A percentile compares a stretch with the other conserved stretches of the same genome.
Conservation (phyloP, 495 filamentous ascomycete species). For the Pyrenopolyporus hunteri region DNA sequence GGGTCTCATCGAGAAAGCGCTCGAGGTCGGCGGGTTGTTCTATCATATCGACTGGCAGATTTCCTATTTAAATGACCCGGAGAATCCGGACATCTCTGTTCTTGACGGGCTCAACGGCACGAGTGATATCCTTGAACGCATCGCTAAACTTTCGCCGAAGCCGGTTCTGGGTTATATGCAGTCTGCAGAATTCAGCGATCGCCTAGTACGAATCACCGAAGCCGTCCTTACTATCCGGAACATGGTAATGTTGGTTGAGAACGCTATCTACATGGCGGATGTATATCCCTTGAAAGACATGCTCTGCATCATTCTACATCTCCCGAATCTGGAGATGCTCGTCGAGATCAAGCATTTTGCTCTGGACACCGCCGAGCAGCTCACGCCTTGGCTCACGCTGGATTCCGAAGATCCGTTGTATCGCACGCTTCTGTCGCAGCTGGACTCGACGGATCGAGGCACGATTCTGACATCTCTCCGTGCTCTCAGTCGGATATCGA, state of each 20-base stretch:
- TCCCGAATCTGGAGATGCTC: slow-evolving; percentile 74
- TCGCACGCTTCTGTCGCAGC: slow-evolving; percentile 70
- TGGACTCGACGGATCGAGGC: slow-evolving; percentile 79
- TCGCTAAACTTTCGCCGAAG: slow-evolving; percentile 58
- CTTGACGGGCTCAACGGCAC: slow-evolving; percentile 83
- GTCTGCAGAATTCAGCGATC: slow-evolving; percentile 71
- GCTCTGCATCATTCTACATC: slow-evolving; percentile 76
- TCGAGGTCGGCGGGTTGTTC: slow-evolving; percentile 75
- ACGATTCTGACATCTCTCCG: slow-evolving; percentile 83
- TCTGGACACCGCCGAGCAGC: slow-evolving; percentile 89
- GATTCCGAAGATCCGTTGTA: slow-evolving; percentile 77
- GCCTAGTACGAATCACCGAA: slow-evolving; percentile 78
- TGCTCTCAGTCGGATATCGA: slow-evolving; percentile 85
- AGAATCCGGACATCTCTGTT: slow-evolving; percentile 55
- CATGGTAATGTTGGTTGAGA: slow-evolving; percentile 88
- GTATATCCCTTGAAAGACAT: slow-evolving; percentile 77
- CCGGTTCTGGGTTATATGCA: slow-evolving; percentile 74
- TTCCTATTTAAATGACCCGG: slow-evolving; percentile 65
- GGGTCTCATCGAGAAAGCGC: slow-evolving; percentile 80
- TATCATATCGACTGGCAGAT: slow-evolving; percentile 84
- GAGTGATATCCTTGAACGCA: slow-evolving; percentile 71
- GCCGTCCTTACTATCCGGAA: slow-evolving; percentile 89
- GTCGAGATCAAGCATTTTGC: slow-evolving; percentile 91
- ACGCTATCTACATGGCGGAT: slow-evolving; percentile 79
- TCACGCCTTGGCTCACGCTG: slow-evolving; percentile 78